A percentile compares a stretch with the other conserved stretches of the same genome.
Evolutionary conservation across 257 asterid species (phyloP).

Genomic region (Echites panduratus): DNA sequence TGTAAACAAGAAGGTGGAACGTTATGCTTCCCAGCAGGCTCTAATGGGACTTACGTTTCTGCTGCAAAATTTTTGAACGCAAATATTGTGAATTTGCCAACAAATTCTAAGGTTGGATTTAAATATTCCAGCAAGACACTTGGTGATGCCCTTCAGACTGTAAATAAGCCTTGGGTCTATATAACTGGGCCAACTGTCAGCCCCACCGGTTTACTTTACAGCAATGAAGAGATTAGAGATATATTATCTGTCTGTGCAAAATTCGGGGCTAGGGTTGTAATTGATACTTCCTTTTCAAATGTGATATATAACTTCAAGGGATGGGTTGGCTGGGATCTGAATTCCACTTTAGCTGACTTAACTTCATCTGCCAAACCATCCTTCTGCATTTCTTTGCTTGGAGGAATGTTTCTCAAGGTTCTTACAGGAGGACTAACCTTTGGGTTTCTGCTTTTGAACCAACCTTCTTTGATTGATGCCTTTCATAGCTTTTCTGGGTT

Average conservation of each 20-base stretch:
- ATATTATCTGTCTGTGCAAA: constrained; percentile 60
- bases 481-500: constrained; percentile 75
- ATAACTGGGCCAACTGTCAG: constrained; percentile 84
- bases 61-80: constrained; percentile 79
- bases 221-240: constrained; percentile 65
- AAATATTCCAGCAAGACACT: constrained; percentile 64
- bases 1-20: constrained; percentile 91
- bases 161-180: constrained; percentile 78
- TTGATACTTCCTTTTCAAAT: constrained; percentile 95
- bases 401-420: constrained; percentile 78
- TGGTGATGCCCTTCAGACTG: constrained; percentile 33
- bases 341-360: constrained; percentile 49
- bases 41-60: constrained; percentile 80
- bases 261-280: constrained; percentile 65
- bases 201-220: constrained; percentile 81
- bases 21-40: constrained; percentile 78
- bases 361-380: constrained; percentile 48
- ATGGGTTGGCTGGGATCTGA: constrained; percentile 65
- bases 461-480: constrained; percentile 59
- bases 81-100: constrained; percentile 44
- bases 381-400: constrained; percentile 60
- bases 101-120: constrained; percentile 54
- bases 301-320: constrained; percentile 52
- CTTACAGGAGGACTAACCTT: constrained; percentile 83
- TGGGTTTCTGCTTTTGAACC: constrained; percentile 65